A percentile compares a stretch with the other conserved stretches of the same genome.
Conservation (phyloP, 768 basidiomycete species). For the Rhodotorula graminis region DNA sequence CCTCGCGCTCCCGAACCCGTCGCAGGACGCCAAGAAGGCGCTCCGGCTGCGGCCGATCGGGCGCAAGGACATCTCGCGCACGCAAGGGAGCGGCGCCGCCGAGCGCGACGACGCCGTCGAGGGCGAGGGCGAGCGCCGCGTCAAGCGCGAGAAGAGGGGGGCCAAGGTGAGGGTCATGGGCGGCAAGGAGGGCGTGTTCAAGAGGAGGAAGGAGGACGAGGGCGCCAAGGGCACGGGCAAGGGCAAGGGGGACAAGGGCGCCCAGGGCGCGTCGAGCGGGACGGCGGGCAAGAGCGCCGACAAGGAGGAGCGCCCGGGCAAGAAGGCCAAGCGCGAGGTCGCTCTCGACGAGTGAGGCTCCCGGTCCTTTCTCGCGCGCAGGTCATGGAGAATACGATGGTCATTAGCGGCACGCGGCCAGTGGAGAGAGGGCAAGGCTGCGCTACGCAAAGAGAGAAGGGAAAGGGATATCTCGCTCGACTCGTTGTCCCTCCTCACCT, state of each 20-base stretch:
- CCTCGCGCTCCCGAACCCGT: conserved; percentile 84
- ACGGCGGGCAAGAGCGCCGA: not conserved
- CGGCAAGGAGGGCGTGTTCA: not conserved
- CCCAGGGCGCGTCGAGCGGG: too few relatives aligned
- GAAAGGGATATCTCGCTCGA: too few relatives aligned
- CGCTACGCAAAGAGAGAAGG: too few relatives aligned
- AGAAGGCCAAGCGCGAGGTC: conserved; percentile 27
- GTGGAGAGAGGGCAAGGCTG: too few relatives aligned
- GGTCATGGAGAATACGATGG: not conserved
- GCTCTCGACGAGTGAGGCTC: conserved; percentile 13
- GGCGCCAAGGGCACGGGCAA: too few relatives aligned
- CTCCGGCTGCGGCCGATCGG: conserved; percentile 68
- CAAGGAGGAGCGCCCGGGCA: conserved; percentile 1
- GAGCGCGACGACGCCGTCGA: conserved; percentile 26
- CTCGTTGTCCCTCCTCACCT: too few relatives aligned
- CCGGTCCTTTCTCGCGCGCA: not conserved
- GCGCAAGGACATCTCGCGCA: conserved; percentile 53
- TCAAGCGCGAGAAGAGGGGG: not conserved
- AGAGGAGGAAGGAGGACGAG: not conserved
- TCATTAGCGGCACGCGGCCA: too few relatives aligned
- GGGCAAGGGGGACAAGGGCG: not conserved
- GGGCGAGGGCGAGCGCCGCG: not conserved
- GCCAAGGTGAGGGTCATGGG: not conserved
- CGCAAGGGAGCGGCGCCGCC: conserved; percentile 18
- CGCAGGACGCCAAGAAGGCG: conserved; percentile 74